phyloP scores from a whole-genome alignment of 2,329 filamentous ascomycete genomes.

The Alternaria alternata region DNA sequence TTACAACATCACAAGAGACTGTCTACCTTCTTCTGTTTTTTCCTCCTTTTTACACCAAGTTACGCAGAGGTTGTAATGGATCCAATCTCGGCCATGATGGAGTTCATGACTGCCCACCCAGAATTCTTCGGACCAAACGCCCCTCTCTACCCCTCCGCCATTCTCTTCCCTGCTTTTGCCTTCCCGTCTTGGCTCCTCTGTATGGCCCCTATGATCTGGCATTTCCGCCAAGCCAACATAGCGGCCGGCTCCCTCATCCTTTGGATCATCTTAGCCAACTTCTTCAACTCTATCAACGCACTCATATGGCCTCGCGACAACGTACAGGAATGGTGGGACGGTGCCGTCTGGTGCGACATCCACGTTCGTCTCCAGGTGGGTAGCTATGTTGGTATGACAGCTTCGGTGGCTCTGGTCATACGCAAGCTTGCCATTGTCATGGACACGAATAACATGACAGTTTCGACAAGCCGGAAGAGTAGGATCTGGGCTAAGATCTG shows the following conservation, averaged over 20 bases:
- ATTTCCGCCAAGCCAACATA: conserved; percentile 68
- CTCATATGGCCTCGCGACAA: conserved; percentile 71
- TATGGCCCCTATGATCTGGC: conserved; percentile 66
- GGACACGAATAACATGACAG: conserved; percentile 63
- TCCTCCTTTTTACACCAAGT: background rate
- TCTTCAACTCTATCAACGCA: conserved; percentile 68
- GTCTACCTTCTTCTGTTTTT: background rate
- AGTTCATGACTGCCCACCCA: background rate
- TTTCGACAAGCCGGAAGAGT: conserved; percentile 61
- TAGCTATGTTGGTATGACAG: conserved; percentile 61
- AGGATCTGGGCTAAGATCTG: conserved; percentile 57
- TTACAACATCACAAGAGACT: background rate
- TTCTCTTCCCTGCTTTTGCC: conserved; percentile 59
- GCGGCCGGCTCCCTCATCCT: conserved; percentile 65
- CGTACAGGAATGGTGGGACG: conserved; percentile 63
- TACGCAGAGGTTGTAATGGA: background rate
- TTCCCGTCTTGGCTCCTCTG: conserved; percentile 61
- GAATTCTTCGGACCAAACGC: background rate
- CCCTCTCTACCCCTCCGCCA: conserved; percentile 44
- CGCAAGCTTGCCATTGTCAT: conserved; percentile 67
- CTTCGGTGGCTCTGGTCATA: conserved; percentile 66
- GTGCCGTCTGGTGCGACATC: conserved; percentile 69
- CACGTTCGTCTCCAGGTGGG: conserved; percentile 67
- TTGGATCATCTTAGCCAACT: conserved; percentile 65
- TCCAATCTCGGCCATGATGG: background rate